Conservation (phyloP, 495 filamentous ascomycete genomes). For the Parathielavia hyrcaniae region DNA sequence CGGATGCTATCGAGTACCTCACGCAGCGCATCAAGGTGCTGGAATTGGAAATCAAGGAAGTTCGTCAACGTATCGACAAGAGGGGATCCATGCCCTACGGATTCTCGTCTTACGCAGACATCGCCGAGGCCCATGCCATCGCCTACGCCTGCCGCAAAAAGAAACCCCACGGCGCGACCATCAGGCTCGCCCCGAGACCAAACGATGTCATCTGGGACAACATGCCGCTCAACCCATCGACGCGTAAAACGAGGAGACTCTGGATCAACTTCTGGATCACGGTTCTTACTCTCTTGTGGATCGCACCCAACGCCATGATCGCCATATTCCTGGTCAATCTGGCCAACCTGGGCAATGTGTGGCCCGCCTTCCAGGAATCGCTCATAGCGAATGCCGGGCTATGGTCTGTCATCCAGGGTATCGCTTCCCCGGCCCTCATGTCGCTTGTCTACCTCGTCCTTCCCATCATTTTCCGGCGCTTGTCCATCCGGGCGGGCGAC, state of each 20-base stretch:
- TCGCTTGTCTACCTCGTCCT: slow-evolving; percentile 84
- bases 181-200: slow-evolving; percentile 75
- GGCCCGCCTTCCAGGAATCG: slow-evolving; percentile 64
- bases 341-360: slow-evolving; percentile 69
- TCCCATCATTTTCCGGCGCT: slow-evolving; percentile 80
- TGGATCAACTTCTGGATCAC: slow-evolving; percentile 78
- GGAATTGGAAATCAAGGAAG: slow-evolving; percentile 76
- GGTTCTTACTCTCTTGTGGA: slow-evolving; percentile 76
- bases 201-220: slow-evolving; percentile 97
- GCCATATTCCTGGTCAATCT: slow-evolving; percentile 88
- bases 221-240: slow-evolving; percentile 58
- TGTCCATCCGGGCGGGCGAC: slow-evolving; percentile 74
- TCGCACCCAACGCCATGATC: slow-evolving; percentile 92
- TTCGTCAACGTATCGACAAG: slow-evolving; percentile 73
- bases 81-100: slow-evolving; percentile 84
- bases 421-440: slow-evolving; percentile 82
- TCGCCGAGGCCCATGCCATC: slow-evolving; percentile 80
- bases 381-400: slow-evolving; percentile 53
- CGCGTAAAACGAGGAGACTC: slow-evolving; percentile 63
- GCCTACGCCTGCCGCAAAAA: slow-evolving; percentile 75
- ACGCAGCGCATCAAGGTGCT: slow-evolving; percentile 76
- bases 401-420: slow-evolving; percentile 91
- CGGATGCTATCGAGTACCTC: slow-evolving; percentile 92
- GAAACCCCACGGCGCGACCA: slow-evolving; percentile 70
- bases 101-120: slow-evolving; percentile 86